Conservation (phyloP, 139 green algal species). For the Coelastrella sp. region DNA sequence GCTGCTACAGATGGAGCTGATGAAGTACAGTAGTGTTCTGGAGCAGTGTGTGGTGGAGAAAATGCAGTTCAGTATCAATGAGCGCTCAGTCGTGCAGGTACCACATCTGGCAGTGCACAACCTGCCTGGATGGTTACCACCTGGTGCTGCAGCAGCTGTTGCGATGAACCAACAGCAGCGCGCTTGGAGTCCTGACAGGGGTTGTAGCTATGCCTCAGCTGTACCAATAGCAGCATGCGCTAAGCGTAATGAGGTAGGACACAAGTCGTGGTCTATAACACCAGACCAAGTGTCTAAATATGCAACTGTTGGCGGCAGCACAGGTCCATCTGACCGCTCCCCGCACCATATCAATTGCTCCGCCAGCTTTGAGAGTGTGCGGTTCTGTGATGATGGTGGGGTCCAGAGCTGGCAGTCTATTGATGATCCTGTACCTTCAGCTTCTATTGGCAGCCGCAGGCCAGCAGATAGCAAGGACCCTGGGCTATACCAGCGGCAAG, state of each 20-base stretch:
- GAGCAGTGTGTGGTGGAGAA: slow-evolving; percentile 42
- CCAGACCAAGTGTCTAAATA: background rate
- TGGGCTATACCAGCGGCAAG: background rate
- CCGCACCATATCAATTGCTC: background rate
- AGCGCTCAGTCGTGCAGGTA: slow-evolving; percentile 12
- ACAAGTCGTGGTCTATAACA: background rate
- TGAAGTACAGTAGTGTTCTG: slow-evolving; percentile 44
- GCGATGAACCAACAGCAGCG: background rate
- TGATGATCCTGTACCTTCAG: slow-evolving; percentile 24
- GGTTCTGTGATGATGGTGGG: slow-evolving; percentile 31
- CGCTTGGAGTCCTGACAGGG: background rate
- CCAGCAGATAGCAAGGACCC: background rate
- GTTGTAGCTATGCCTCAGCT: background rate
- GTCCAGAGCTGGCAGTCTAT: slow-evolving; percentile 29
- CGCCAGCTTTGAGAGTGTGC: slow-evolving; percentile 24
- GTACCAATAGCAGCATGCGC: background rate
- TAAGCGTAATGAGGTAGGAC: background rate
- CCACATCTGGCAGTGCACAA: slow-evolving; percentile 29
- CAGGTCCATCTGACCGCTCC: too few species aligned
- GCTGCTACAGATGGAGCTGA: slow-evolving; percentile 25
- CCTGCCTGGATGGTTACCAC: slow-evolving; percentile 21
- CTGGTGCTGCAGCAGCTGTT: slow-evolving; percentile 18
- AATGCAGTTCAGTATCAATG: slow-evolving; percentile 35
- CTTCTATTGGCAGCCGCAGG: slow-evolving; percentile 25
- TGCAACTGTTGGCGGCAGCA: background rate